These are phyloP conservation scores for Solanum dulcamara DNA, from an alignment of 257 asterid genomes.

Conservation along the genomic window DNA sequence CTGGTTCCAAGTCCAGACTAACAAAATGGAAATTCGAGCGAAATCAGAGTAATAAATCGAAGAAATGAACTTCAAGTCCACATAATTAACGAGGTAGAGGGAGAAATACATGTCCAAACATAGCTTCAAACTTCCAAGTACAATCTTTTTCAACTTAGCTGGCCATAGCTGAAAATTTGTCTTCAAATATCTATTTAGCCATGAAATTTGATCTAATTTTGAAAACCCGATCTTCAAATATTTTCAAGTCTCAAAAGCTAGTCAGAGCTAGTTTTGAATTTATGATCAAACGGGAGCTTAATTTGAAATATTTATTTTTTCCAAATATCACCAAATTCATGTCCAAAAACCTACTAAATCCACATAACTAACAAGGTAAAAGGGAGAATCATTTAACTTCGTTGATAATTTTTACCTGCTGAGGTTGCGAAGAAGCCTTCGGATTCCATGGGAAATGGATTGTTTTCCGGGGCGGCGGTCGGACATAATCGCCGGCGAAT, in stretches of 20 bases:
- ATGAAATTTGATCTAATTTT: too few species aligned
- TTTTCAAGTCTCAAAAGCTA: too few species aligned
- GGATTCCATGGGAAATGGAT: slow-evolving; percentile 36
- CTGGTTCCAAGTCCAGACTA: not conserved
- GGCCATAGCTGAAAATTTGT: too few species aligned
- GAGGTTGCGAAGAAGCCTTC: slow-evolving; percentile 37
- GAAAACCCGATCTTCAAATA: too few species aligned
- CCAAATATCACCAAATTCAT: not conserved
- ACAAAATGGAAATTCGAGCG: not conserved
- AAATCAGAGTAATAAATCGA: not conserved
- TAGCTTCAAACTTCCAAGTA: not conserved
- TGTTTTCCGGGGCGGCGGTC: slow-evolving; percentile 65
- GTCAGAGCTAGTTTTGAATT: too few species aligned
- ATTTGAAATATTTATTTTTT: not conserved
- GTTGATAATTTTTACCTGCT: slow-evolving; percentile 37
- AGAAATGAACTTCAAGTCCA: not conserved
- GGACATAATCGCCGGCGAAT: slow-evolving; percentile 35
- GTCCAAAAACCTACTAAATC: not conserved
- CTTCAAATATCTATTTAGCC: too few species aligned
- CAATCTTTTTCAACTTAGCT: not conserved
- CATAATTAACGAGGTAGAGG: not conserved
- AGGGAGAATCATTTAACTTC: not conserved
- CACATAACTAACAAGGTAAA: not conserved
- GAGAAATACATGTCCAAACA: not conserved
- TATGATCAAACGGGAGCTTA: too few species aligned